These are phyloP conservation scores for Naganishia vishniacii DNA, from an alignment of 768 basidiomycete genomes.

Conservation along the genomic window DNA sequence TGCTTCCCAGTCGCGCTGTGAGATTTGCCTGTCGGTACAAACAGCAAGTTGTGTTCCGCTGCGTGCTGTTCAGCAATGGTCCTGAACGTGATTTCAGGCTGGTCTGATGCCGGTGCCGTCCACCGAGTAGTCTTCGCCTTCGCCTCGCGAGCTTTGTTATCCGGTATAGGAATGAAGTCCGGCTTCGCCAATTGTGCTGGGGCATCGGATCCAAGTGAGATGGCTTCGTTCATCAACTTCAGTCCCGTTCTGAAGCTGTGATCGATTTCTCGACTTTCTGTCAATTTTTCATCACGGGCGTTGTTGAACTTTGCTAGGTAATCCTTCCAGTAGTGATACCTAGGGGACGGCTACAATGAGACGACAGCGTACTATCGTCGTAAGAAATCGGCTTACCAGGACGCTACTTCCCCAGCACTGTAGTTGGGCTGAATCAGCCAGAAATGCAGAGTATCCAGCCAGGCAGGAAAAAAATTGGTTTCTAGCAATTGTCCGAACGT, in stretches of 20 bases:
- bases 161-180: constrained; percentile 52
- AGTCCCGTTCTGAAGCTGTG: constrained; percentile 81
- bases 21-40: constrained; percentile 77
- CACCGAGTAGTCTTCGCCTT: constrained; percentile 50
- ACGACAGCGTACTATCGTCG: too few species aligned
- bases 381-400: constrained; percentile 64
- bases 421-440: constrained; percentile 88
- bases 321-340: constrained; percentile 71
- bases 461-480: constrained; percentile 92
- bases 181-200: constrained; percentile 56
- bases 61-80: constrained; percentile 87
- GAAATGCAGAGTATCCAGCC: constrained; percentile 81
- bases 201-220: constrained; percentile 75
- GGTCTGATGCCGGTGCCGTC: constrained; percentile 18
- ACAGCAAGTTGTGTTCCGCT: constrained; percentile 75
- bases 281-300: constrained; percentile 15
- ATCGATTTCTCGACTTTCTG: constrained; percentile 60
- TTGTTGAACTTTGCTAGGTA: constrained; percentile 54
- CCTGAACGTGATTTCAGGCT: constrained; percentile 76
- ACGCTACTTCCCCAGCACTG: constrained; percentile 84
- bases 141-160: constrained; percentile 41
- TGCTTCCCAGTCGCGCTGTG: constrained; percentile 85
- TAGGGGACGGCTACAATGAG: too few species aligned
- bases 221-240: constrained; percentile 89
- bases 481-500: constrained; percentile 80